Base-by-base conservation (phyloP, 805 yeast species). In the Saturnispora hagleri region DNA sequence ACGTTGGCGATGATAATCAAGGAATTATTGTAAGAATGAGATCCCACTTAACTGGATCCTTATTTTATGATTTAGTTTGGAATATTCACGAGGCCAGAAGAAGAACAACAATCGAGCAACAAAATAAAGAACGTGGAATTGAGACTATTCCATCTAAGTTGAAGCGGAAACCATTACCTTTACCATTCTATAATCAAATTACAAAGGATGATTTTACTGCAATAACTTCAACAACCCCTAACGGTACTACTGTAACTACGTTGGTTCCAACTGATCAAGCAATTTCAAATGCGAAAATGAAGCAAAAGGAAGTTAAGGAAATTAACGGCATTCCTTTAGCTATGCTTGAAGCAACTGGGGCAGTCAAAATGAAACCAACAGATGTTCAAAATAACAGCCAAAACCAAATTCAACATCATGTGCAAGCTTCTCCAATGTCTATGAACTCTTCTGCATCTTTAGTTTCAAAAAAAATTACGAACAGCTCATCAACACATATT, bases 11-110 rank as follows among this genome's bases (percentile, higher is more conserved):
- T 3, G 81, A 80, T 53, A 76, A 81, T 10, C 81, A 80, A n/a
- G 84, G 86, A 3, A 86, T 90, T 31, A 86, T 90, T 47, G 78
- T 86, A 3, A 75, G 90, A 53, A 90, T 90, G 95, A 76, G 97
- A 61, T 87, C 96, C 0, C 97, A 90, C 67, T 73, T 90, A 58
- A 86, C 97, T 0, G 96, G 93, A 1, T 89, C 97, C 0, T 68
- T 90, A 49, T 90, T 90, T 60, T 90, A 90, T 63, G 97, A 90
- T 66, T 73, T 90, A 49, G 91, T 90, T 12, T 89, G 96, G 89
- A 86, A 95, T 65, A 84, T 90, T 46, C 97, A 90, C 67, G 97
- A 90, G 62, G 97, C 96, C 0, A 75, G 95, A 64, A 74, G 97
- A 63, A 72, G 95, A 50, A 75, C 77, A 36, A 60, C 75, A 47